phyloP scores from a whole-genome alignment of 2,329 filamentous ascomycete species.

The Monilinia vaccinii-corymbosi region DNA sequence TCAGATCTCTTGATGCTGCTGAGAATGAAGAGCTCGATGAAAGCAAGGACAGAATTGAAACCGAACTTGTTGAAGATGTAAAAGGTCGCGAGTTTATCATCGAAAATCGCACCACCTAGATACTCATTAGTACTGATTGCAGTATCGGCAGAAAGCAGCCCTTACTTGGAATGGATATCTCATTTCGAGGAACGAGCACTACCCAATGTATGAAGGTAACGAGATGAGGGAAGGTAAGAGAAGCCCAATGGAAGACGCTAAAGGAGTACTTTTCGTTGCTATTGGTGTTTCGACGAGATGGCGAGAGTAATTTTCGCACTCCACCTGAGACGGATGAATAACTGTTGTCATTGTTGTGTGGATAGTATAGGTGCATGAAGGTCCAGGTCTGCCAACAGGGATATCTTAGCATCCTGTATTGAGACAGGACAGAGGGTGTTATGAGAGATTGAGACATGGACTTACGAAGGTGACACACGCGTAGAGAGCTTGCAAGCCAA shows the following conservation, averaged over 20 bases:
- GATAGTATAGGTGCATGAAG: conserved; percentile 29
- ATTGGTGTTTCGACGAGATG: conserved; percentile 19
- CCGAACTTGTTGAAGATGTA: conserved; percentile 23
- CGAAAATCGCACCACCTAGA: conserved; percentile 19
- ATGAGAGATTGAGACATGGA: not conserved
- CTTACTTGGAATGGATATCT: conserved; percentile 19
- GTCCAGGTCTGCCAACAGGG: conserved; percentile 26
- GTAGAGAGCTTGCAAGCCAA: conserved; percentile 26
- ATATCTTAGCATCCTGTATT: not conserved
- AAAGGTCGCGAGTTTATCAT: conserved; percentile 21
- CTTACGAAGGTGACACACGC: conserved; percentile 27
- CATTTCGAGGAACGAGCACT: conserved; percentile 22
- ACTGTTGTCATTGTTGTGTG: conserved; percentile 20
- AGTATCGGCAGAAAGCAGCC: not conserved
- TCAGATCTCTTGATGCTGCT: conserved; percentile 27
- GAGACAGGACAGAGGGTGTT: not conserved
- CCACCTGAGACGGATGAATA: conserved; percentile 9
- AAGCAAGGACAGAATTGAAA: conserved; percentile 25
- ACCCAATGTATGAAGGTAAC: conserved; percentile 27
- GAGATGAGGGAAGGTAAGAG: conserved; percentile 26
- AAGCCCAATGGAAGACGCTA: conserved; percentile 28
- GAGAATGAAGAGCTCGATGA: conserved; percentile 28
- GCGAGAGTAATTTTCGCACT: conserved; percentile 21
- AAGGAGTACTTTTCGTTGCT: conserved; percentile 25
- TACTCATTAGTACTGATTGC: conserved; percentile 9